Evolutionary conservation across 2,329 filamentous ascomycete species (phyloP).

Genomic region (Colletotrichum paranaense): DNA sequence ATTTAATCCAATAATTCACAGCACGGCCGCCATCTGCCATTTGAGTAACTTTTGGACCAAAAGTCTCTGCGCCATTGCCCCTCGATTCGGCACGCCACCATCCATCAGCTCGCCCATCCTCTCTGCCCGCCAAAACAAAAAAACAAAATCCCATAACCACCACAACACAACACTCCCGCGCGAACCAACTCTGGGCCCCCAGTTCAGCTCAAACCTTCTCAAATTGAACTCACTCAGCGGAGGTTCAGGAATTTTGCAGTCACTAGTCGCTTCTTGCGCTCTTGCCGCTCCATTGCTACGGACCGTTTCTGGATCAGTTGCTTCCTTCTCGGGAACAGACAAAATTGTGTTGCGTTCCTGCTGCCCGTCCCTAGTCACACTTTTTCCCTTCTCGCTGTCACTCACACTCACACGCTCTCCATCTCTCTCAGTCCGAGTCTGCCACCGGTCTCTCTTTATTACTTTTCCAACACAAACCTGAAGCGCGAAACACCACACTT

Average conservation of each 20-base stretch:
- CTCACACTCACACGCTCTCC: not conserved
- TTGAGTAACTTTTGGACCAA: constrained; percentile 11
- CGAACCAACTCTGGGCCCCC: not conserved
- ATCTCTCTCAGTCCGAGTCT: not conserved
- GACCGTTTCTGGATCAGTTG: not conserved
- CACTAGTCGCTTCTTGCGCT: not conserved
- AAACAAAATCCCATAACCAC: too few species aligned
- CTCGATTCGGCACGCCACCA: constrained; percentile 29
- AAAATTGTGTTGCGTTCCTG: constrained; percentile 30
- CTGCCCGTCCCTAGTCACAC: constrained; percentile 11
- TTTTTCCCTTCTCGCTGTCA: not conserved
- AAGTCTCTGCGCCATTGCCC: constrained; percentile 20
- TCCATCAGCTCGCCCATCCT: not conserved
- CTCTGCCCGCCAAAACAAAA: not conserved
- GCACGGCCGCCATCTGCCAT: constrained; percentile 4
- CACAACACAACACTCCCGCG: not conserved
- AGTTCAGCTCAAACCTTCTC: not conserved
- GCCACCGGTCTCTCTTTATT: not conserved
- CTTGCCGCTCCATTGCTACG: not conserved
- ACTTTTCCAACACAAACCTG: constrained; percentile 32
- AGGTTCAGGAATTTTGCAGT: constrained; percentile 10
- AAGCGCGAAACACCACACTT: constrained; percentile 33
- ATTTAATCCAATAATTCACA: constrained; percentile 14
- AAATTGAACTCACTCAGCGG: not conserved
- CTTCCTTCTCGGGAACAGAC: constrained; percentile 1